phyloP scores from a whole-genome alignment of 306 rosid genomes.

The Styphnolobium japonicum region DNA sequence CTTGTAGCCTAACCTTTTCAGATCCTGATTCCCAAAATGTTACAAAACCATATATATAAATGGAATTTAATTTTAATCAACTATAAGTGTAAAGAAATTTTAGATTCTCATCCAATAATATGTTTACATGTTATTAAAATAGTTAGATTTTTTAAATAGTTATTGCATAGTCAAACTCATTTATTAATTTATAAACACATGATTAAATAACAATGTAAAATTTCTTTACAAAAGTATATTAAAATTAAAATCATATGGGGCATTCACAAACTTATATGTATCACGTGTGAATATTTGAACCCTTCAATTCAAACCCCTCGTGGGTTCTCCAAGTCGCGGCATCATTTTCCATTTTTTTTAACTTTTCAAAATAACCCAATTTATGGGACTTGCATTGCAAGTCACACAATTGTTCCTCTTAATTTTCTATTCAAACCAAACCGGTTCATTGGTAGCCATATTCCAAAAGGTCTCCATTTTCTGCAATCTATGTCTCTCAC shows the following conservation, averaged over 20 bases:
- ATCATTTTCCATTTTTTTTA: neutral
- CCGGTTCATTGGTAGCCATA: neutral
- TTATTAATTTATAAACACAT: too few relatives aligned
- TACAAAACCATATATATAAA: neutral
- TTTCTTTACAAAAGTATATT: too few relatives aligned
- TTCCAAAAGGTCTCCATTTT: conserved; percentile 27
- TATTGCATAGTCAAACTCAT: too few relatives aligned
- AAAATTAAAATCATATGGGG: too few relatives aligned
- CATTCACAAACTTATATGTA: neutral
- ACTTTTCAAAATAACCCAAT: conserved; percentile 19
- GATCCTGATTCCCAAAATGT: neutral
- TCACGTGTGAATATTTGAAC: conserved; percentile 7
- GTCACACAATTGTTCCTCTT: neutral
- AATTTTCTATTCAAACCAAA: conserved; percentile 29
- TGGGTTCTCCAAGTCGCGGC: neutral
- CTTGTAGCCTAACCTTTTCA: neutral
- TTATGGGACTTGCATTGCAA: conserved; percentile 12
- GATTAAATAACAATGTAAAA: too few relatives aligned
- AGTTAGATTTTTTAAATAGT: too few relatives aligned
- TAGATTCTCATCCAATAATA: too few relatives aligned
- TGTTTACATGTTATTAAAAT: too few relatives aligned
- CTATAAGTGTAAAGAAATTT: too few relatives aligned
- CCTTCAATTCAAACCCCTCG: conserved; percentile 40
- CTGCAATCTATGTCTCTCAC: neutral
- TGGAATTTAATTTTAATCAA: too few relatives aligned